A percentile compares a stretch with the other conserved stretches of the same genome.
These are phyloP conservation scores for Sclerotinia glacialis DNA, from an alignment of 2,329 filamentous ascomycete genomes.

Conservation along the genomic window DNA sequence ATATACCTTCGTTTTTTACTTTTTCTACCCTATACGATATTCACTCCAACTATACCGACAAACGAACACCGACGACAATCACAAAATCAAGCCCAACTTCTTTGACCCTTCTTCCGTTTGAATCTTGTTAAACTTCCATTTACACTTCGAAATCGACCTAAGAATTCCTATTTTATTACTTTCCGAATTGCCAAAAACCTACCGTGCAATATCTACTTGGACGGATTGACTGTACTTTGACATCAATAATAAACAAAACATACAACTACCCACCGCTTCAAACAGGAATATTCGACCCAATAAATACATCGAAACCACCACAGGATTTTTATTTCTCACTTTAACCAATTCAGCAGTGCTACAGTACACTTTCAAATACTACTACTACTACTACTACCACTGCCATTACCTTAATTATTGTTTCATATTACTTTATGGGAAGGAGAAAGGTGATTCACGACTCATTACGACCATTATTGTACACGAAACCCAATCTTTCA, in stretches of 20 bases:
- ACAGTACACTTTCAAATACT: neutral
- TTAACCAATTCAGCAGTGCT: slow-evolving; percentile 5
- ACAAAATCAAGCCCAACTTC: neutral
- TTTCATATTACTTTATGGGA: slow-evolving; percentile 13
- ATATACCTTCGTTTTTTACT: slow-evolving; percentile 4
- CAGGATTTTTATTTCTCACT: slow-evolving; percentile 1
- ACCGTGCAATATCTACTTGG: neutral
- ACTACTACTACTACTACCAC: neutral
- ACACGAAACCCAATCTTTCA: slow-evolving; percentile 9
- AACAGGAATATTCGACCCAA: slow-evolving; percentile 4
- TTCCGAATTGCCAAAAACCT: neutral
- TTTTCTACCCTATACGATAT: neutral
- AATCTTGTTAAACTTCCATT: neutral
- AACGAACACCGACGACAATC: slow-evolving; percentile 5
- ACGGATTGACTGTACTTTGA: neutral
- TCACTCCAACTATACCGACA: neutral
- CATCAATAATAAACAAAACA: slow-evolving; percentile 8
- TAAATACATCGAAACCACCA: neutral
- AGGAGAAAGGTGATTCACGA: slow-evolving; percentile 21
- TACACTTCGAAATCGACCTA: neutral
- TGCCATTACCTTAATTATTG: slow-evolving; percentile 11
- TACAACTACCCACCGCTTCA: neutral
- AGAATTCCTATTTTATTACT: neutral
- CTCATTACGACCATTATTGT: slow-evolving; percentile 16
- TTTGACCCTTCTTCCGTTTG: neutral